phyloP scores from a whole-genome alignment of 2,329 filamentous ascomycete genomes.

The Colletotrichum chlorophyti region DNA sequence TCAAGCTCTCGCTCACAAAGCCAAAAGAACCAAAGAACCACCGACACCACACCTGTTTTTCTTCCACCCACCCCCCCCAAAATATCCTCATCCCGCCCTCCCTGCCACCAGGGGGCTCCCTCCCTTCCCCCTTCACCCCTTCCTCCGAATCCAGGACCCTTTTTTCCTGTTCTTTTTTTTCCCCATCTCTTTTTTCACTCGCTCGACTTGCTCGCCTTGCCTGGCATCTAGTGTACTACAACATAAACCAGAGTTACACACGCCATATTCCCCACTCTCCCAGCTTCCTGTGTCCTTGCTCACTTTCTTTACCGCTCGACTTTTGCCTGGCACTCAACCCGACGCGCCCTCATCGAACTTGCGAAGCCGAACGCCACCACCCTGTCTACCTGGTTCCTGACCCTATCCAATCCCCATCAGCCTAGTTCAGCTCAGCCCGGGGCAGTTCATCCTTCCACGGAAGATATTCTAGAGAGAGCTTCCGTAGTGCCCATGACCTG shows the following conservation, averaged over 20 bases:
- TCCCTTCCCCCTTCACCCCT: background rate
- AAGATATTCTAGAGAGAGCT: too few species aligned
- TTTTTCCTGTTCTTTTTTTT: constrained; percentile 10
- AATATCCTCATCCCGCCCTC: constrained; percentile 16
- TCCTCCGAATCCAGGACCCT: constrained; percentile 3
- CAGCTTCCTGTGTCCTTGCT: constrained; percentile 1
- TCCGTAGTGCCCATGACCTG: too few species aligned
- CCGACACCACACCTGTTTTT: background rate
- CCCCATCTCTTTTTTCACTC: background rate
- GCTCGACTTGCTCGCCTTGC: constrained; percentile 15
- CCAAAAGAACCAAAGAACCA: background rate
- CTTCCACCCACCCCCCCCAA: constrained; percentile 15
- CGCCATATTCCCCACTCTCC: constrained; percentile 8
- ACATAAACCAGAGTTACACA: too few species aligned
- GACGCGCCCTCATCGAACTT: constrained; percentile 5
- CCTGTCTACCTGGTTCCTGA: too few species aligned
- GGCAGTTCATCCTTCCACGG: too few species aligned
- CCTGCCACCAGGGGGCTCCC: constrained; percentile 10
- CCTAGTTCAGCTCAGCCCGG: constrained; percentile 15
- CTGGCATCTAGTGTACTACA: too few species aligned
- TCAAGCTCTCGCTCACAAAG: too few species aligned
- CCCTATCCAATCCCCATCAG: constrained; percentile 9
- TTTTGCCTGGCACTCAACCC: background rate
- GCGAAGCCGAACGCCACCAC: constrained; percentile 22
- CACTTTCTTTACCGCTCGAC: background rate